A percentile compares a stretch with the other conserved stretches of the same genome.
Evolutionary conservation across 257 asterid species (phyloP).

Genomic region (Ilex asprella): DNA sequence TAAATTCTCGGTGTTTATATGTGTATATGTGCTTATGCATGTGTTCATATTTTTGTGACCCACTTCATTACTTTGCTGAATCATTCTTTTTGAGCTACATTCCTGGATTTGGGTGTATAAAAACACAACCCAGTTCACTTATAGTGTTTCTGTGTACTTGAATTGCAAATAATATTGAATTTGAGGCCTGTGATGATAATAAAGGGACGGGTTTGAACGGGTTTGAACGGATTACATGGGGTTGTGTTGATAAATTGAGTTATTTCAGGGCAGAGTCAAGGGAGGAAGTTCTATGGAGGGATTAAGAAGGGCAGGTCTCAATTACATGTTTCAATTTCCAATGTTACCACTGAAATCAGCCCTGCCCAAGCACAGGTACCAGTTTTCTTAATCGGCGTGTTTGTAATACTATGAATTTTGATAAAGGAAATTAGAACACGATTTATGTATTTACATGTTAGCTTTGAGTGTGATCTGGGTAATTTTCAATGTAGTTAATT

Average conservation of each 20-base stretch:
- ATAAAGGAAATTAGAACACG: too few relatives aligned
- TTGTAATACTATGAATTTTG: too few relatives aligned
- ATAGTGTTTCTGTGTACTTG: not conserved
- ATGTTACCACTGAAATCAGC: conserved; percentile 62
- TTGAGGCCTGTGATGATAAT: not conserved
- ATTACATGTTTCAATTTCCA: conserved; percentile 39
- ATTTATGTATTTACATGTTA: too few relatives aligned
- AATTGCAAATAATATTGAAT: not conserved
- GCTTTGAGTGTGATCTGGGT: too few relatives aligned
- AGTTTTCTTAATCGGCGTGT: not conserved
- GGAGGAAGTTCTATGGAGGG: conserved; percentile 53
- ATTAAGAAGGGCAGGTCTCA: conserved; percentile 24
- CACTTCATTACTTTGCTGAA: too few relatives aligned
- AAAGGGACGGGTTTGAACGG: not conserved
- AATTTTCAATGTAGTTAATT: too few relatives aligned
- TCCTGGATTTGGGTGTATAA: not conserved
- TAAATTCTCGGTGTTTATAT: not conserved
- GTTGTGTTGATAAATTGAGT: not conserved
- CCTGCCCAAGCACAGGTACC: conserved; percentile 61
- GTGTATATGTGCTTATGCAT: too few relatives aligned
- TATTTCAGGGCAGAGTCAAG: conserved; percentile 11
- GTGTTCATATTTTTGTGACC: not conserved
- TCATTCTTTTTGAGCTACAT: not conserved
- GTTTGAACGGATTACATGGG: not conserved
- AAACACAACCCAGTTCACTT: not conserved